Evolutionary conservation across 768 basidiomycete genomes (phyloP), one percentile per base, ranked within the genome.

Genomic region (Chlorophyllum brunneum): DNA sequence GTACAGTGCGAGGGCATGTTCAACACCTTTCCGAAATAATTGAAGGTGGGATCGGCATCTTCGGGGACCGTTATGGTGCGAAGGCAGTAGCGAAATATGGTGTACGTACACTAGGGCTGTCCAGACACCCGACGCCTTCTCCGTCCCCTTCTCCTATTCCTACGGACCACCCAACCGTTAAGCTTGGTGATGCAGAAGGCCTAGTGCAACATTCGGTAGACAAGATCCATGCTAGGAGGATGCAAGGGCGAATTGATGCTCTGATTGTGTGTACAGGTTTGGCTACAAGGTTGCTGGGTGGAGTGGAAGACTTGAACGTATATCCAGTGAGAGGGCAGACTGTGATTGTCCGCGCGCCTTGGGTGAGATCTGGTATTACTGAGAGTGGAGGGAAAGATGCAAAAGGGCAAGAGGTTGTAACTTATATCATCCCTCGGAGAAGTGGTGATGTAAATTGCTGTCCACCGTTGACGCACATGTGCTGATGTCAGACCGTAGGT

Each of bases 241-340:
- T 26, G 27, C 16, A 31, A 16, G 51, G 51, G 5, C 45, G 34
- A 18, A 43, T 53, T 7, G 51, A 81, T 41, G 88, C 82, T 0
- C 61, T 92, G 1, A 64, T 93, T 4, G 79, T 86, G 8, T 92
- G 88, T 58, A 75, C 80, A 0, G 91, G 91, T 0, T 65, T 94
- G 18, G 87, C 86, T 3, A 82, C 92, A 7, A 75, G 81, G 44
- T 82, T 81, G 27, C 74, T 95, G 37, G 80, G 88, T 10, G 93
- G 92, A 4, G 82, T 95, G 2, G 85, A 93, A 61, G 94, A 97
- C 65, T 74, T 75, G 52, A 71, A 70, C 20, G 70, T 93, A 20
- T 82, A 80, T 62, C 91, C 93, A 0, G 78, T 93, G 56, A 76
- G 92, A 38, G 93, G 93, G 6, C 94, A 95, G 68, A 86, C 89